Base-by-base conservation (phyloP, 352 stramenopile genomes). In the Phytophthora lateralis region DNA sequence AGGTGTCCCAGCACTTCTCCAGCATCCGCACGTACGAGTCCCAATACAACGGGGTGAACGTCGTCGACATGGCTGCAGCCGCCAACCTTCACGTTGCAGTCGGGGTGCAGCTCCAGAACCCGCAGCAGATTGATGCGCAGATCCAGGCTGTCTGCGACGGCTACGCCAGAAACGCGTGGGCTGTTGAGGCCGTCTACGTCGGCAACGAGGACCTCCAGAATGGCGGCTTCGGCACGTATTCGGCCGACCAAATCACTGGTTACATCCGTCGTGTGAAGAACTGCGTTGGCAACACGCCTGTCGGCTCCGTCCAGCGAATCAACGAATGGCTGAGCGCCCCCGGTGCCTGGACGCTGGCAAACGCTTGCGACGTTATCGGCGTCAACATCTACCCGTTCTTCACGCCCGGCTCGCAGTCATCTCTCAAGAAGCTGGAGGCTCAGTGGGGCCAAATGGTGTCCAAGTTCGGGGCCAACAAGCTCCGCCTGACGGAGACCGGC, bases 171-270 rank as follows among this genome's bases (percentile, higher is more conserved):
- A 65, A 80, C 46, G 56, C 75, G 0, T 49, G 62, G 29, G 66
- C 43, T 2, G 69, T 91, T 17, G 63, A 85, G 34, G 80, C 80
- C 18, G 82, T 91, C 52, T 90, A 88, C 69, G 77, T 86, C 7
- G 82, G 82, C 41, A 91, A 90, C 61, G 82, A 91, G 42, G 73
- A 91, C 68, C 68, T 91, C 9, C 55, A 60, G 35, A 82, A 85
- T 57, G 77, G 59, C 18, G 55, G 48, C 47, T 82, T 73, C 35
- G 79, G 76, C 21, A 48, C 17, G 9, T 76, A 48, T 35, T 56
- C 72, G 15, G 75, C 66, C 48, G 61, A 60, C 9, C 37, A 76
- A 39, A 66, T 90, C 29, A 45, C 61, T 24, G 68, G 58, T 11
- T 81, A 79, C 63, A 85, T 90, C 51, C 39, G 63, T 12, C 66